These are phyloP conservation scores for Esteya vermicola DNA, from an alignment of 2,329 filamentous ascomycete genomes.

Conservation along the genomic window DNA sequence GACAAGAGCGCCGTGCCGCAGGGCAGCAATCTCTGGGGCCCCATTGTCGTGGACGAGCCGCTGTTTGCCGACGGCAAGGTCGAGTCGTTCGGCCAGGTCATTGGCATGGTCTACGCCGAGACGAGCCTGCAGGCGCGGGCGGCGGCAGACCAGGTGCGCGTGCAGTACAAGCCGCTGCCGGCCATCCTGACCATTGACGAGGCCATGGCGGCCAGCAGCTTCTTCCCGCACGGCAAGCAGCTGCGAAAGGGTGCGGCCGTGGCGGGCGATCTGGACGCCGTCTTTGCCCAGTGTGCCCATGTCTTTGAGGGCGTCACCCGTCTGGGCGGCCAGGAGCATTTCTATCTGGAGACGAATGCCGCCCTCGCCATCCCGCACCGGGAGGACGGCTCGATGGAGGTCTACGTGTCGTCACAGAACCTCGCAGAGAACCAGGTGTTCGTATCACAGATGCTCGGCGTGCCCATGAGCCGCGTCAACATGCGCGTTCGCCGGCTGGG, in stretches of 20 bases:
- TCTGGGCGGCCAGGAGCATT: constrained; percentile 96
- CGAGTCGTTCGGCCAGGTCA: constrained; percentile 78
- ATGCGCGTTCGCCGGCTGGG: constrained; percentile 83
- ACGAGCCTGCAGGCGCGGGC: constrained; percentile 65
- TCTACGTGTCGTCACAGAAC: constrained; percentile 88
- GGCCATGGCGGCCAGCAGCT: constrained; percentile 80
- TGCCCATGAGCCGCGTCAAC: constrained; percentile 79
- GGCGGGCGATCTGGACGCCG: constrained; percentile 59
- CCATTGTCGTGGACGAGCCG: constrained; percentile 65
- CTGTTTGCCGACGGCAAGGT: constrained; percentile 91
- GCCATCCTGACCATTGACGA: constrained; percentile 90
- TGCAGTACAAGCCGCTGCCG: constrained; percentile 85
- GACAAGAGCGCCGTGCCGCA: constrained; percentile 71
- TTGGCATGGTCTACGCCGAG: constrained; percentile 75
- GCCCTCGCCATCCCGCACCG: constrained; percentile 74
- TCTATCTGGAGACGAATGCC: constrained; percentile 90
- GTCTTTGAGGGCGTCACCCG: constrained; percentile 69
- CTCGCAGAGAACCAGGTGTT: constrained; percentile 82
- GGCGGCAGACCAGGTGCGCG: constrained; percentile 67
- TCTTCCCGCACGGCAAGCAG: constrained; percentile 66
- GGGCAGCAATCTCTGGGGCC: constrained; percentile 78
- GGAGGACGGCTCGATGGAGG: constrained; percentile 89
- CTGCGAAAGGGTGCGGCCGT: too few species aligned
- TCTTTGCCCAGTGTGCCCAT: constrained; percentile 65
- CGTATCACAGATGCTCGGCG: constrained; percentile 68